Evolutionary conservation across 768 basidiomycete genomes (phyloP).

Genomic region (Trametopsis cervina): DNA sequence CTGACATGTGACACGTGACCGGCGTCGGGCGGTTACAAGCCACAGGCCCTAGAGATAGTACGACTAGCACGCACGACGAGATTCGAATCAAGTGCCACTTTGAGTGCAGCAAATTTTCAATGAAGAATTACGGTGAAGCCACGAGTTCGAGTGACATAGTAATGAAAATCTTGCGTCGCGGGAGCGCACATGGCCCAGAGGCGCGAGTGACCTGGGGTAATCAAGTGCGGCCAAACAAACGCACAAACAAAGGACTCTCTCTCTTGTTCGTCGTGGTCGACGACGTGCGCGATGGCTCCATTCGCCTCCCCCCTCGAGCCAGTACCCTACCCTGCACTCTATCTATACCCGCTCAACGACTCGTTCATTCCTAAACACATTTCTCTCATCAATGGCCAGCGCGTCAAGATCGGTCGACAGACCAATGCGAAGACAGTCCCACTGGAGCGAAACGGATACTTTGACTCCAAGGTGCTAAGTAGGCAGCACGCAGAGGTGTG

Average conservation of each 20-base stretch:
- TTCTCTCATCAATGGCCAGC: constrained; percentile 17
- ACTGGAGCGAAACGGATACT: constrained; percentile 89
- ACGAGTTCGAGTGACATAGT: too few species aligned
- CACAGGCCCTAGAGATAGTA: too few species aligned
- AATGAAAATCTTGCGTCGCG: too few species aligned
- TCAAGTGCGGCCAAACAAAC: constrained; percentile 9
- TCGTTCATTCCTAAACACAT: constrained; percentile 1
- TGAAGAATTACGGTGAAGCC: too few species aligned
- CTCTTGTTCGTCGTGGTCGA: constrained; percentile 20
- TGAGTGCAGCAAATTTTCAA: too few species aligned
- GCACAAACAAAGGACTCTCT: constrained; percentile 16
- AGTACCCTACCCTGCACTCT: constrained; percentile 27
- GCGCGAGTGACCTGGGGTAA: constrained; percentile 9
- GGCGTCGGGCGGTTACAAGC: too few species aligned
- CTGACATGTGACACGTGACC: too few species aligned
- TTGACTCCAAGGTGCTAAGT: constrained; percentile 92
- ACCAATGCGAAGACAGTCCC: constrained; percentile 95
- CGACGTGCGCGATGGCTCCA: constrained; percentile 25
- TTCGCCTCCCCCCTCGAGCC: constrained; percentile 17
- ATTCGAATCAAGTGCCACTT: too few species aligned
- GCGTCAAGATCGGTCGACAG: constrained; percentile 89
- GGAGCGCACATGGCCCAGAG: constrained; percentile 12
- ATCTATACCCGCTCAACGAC: constrained; percentile 40
- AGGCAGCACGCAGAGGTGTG: constrained; percentile 98
- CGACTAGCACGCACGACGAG: too few species aligned